A percentile compares a stretch with the other conserved stretches of the same genome.
These are phyloP conservation scores for Porogramme epimiltina DNA, from an alignment of 1,284 basidiomycete species.

Conservation along the genomic window DNA sequence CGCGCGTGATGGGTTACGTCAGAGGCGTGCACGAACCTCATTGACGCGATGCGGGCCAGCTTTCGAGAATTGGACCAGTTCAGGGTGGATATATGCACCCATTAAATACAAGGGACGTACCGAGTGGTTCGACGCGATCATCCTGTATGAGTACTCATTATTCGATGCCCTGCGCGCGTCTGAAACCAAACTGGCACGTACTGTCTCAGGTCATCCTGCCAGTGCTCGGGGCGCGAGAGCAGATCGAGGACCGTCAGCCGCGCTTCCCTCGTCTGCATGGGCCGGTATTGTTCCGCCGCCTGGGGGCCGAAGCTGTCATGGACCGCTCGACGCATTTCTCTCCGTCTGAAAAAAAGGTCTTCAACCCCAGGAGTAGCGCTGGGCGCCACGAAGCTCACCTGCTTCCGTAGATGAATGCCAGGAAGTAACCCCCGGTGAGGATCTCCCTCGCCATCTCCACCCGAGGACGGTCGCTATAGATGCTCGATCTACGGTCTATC, in stretches of 20 bases:
- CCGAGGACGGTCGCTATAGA: constrained; percentile 18
- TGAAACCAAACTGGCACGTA: neutral
- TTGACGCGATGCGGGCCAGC: neutral
- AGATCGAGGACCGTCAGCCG: constrained; percentile 2
- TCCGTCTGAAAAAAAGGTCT: constrained; percentile 6
- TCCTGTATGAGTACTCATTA: neutral
- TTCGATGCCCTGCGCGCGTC: no score
- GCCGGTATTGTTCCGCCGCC: constrained; percentile 4
- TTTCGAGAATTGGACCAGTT: no score
- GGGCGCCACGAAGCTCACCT: neutral
- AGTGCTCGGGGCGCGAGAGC: neutral
- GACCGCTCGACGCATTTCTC: constrained; percentile 8
- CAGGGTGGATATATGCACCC: no score
- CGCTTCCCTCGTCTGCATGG: constrained; percentile 1
- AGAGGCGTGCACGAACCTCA: neutral
- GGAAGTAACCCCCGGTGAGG: constrained; percentile 4
- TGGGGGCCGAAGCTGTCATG: constrained; percentile 9
- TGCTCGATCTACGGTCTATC: constrained; percentile 11
- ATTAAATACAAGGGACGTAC: no score
- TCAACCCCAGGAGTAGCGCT: no score
- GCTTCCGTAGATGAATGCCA: constrained; percentile 1
- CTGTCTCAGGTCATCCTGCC: neutral
- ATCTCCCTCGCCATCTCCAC: constrained; percentile 15
- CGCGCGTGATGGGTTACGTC: no score
- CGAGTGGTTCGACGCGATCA: neutral